phyloP scores from a whole-genome alignment of 208 protist genomes.

The Crithidia acanthocephali region DNA sequence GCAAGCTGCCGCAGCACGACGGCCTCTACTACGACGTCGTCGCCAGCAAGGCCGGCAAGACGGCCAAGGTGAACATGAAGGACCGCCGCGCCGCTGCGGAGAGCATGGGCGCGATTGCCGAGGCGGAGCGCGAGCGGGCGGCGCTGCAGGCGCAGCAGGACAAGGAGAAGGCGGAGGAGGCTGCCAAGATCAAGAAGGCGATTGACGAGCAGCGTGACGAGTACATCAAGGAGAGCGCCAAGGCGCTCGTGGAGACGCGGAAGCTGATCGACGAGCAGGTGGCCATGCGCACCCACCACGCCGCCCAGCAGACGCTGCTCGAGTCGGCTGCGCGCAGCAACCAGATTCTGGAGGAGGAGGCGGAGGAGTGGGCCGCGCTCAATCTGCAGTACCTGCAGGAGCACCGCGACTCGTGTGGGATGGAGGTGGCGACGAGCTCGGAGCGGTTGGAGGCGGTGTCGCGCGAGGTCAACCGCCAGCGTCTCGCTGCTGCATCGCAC shows the following conservation, averaged over 20 bases:
- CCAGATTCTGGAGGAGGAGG: constrained; percentile 58
- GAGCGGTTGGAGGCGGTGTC: constrained; percentile 48
- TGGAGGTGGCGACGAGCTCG: constrained; percentile 32
- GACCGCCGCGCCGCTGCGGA: constrained; percentile 50
- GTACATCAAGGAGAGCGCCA: constrained; percentile 39
- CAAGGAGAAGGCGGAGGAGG: constrained; percentile 47
- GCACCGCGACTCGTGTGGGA: constrained; percentile 40
- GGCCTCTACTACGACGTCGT: constrained; percentile 68
- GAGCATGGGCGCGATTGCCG: constrained; percentile 41
- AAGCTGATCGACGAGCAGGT: constrained; percentile 45
- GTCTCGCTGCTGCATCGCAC: constrained; percentile 22
- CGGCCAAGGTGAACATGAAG: constrained; percentile 35
- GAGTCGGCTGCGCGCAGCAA: constrained; percentile 42
- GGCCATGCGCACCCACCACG: constrained; percentile 23
- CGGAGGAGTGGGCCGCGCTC: constrained; percentile 45
- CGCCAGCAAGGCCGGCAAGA: constrained; percentile 41
- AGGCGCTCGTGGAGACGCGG: constrained; percentile 43
- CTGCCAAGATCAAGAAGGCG: constrained; percentile 18
- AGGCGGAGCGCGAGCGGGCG: constrained; percentile 59
- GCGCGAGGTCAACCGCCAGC: constrained; percentile 52
- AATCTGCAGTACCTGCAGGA: constrained; percentile 39
- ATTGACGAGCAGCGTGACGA: constrained; percentile 49
- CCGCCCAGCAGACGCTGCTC: constrained; percentile 40
- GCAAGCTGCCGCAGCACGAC: constrained; percentile 45
- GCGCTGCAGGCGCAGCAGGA: constrained; percentile 41